These are phyloP conservation scores for Lachnellula cervina DNA, from an alignment of 2,329 filamentous ascomycete genomes.

Conservation along the genomic window DNA sequence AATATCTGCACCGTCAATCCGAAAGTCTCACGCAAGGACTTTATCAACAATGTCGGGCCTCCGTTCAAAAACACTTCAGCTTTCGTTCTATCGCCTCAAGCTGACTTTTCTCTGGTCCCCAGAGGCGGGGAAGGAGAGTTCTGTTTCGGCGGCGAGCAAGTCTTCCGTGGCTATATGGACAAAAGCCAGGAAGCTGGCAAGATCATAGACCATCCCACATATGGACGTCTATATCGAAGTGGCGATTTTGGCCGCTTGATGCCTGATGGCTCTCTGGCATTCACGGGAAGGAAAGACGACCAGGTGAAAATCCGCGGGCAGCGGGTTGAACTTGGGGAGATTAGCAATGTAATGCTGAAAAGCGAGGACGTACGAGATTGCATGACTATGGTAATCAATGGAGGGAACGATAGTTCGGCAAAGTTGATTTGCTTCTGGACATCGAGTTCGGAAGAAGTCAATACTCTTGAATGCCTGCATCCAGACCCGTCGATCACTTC, in stretches of 20 bases:
- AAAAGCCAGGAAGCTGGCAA: constrained; percentile 57
- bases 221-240: constrained; percentile 73
- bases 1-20: constrained; percentile 77
- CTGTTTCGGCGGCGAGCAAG: constrained; percentile 81
- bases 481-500: constrained; percentile 34
- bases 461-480: constrained; percentile 30
- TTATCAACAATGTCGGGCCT: constrained; percentile 71
- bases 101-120: constrained; percentile 52
- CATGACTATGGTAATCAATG: constrained; percentile 54
- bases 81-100: constrained; percentile 36
- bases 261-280: constrained; percentile 67
- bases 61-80: constrained; percentile 69
- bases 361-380: constrained; percentile 53
- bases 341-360: constrained; percentile 57
- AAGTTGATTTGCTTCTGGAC: constrained; percentile 69
- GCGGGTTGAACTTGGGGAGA: constrained; percentile 72
- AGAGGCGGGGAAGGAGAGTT: constrained; percentile 73
- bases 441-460: constrained; percentile 28
- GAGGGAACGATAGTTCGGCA: constrained; percentile 36
- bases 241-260: constrained; percentile 80
- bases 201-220: constrained; percentile 63
- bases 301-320: constrained; percentile 81
- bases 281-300: constrained; percentile 69
- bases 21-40: constrained; percentile 51
- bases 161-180: constrained; percentile 70